Conservation (phyloP, 805 yeast genomes). For the Yamadazyma ubonensis region DNA sequence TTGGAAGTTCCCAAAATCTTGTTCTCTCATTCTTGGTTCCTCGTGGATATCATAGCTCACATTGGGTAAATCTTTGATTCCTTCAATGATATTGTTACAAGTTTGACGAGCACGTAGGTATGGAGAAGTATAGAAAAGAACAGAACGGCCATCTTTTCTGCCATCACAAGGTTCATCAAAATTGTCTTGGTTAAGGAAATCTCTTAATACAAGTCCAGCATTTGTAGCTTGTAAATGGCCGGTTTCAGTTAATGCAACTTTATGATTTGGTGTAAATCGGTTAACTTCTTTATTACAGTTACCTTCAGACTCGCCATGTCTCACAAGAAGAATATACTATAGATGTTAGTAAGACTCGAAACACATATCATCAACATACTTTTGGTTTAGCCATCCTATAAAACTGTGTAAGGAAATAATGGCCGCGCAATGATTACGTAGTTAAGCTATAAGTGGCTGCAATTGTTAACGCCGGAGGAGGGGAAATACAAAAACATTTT, state of each 20-base stretch:
- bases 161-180: conserved; percentile 19
- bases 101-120: conserved; percentile 84
- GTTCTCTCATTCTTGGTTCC: conserved; percentile 91
- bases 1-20: conserved; percentile 94
- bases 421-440: conserved; percentile 3
- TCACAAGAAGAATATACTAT: conserved; percentile 69
- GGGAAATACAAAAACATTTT: no score
- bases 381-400: conserved; percentile 13
- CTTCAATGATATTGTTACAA: conserved; percentile 63
- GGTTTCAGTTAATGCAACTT: conserved; percentile 64
- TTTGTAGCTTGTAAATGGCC: conserved; percentile 65
- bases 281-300: conserved; percentile 84
- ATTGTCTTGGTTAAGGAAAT: conserved; percentile 36
- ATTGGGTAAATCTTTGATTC: conserved; percentile 46
- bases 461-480: neutral
- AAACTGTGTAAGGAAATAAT: neutral
- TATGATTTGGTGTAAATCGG: conserved; percentile 74
- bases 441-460: neutral
- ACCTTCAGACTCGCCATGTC: conserved; percentile 94
- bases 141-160: conserved; percentile 28
- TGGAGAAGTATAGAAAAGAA: conserved; percentile 84
- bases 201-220: conserved; percentile 57
- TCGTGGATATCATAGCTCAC: conserved; percentile 60
- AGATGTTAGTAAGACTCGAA: neutral
- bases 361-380: conserved; percentile 6